Conservation (phyloP, 768 basidiomycete genomes). For the Lentinula raphanica region DNA sequence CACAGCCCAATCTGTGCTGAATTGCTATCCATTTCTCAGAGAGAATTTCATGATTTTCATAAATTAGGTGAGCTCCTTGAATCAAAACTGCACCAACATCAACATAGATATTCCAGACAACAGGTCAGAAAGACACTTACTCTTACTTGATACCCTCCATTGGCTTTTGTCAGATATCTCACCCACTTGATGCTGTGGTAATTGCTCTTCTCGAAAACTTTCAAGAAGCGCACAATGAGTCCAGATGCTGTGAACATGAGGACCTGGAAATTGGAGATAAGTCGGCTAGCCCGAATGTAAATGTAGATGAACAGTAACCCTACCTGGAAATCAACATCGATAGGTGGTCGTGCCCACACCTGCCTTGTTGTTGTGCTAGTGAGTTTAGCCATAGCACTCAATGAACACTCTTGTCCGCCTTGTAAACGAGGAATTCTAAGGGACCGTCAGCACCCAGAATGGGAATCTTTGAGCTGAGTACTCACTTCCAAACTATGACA, state of each 20-base stretch:
- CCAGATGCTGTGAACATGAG: conserved; percentile 99
- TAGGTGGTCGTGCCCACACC: conserved; percentile 97
- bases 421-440: conserved; percentile 87
- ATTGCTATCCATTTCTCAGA: too few species aligned
- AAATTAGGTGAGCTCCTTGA: too few species aligned
- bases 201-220: conserved; percentile 94
- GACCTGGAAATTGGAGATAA: conserved; percentile 34
- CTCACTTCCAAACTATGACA: conserved; percentile 96
- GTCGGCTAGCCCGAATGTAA: not conserved
- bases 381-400: conserved; percentile 76
- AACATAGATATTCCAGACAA: not conserved
- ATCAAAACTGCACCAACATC: not conserved
- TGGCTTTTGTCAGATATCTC: conserved; percentile 89
- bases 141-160: conserved; percentile 89
- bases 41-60: too few species aligned
- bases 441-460: not conserved
- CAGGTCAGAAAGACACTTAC: conserved; percentile 44
- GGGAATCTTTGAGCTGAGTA: conserved; percentile 13
- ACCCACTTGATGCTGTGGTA: conserved; percentile 98
- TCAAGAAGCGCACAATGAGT: conserved; percentile 91
- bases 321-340: conserved; percentile 93
- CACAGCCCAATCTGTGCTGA: too few species aligned
- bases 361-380: conserved; percentile 89
- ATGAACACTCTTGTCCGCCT: conserved; percentile 86
- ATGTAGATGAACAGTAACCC: not conserved